Evolutionary conservation across 2,329 filamentous ascomycete species (phyloP).

Genomic region (Aaosphaeria pasadenensis): DNA sequence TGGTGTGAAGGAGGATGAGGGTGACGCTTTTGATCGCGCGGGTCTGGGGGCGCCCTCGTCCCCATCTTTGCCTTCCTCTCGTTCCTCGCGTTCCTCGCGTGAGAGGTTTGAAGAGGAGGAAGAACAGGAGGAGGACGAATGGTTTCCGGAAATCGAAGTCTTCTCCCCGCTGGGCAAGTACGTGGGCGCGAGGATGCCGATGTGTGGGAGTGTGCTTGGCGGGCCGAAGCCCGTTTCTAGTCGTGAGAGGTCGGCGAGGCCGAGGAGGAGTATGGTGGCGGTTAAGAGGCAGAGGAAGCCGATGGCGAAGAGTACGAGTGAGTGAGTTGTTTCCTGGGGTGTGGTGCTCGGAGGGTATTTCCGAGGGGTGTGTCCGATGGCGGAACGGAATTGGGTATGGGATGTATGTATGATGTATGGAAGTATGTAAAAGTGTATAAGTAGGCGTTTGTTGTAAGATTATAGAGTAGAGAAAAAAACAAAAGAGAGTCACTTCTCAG

Average conservation of each 20-base stretch:
- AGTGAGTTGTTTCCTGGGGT: neutral
- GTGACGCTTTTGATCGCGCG: constrained; percentile 9
- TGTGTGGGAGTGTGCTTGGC: constrained; percentile 66
- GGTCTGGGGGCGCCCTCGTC: neutral
- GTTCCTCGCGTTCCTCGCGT: neutral
- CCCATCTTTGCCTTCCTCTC: no score
- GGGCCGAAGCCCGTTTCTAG: constrained; percentile 53
- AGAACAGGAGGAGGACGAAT: constrained; percentile 15
- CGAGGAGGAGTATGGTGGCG: constrained; percentile 66
- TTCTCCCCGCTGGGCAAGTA: constrained; percentile 83
- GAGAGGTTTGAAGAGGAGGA: constrained; percentile 58
- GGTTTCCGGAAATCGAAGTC: constrained; percentile 74
- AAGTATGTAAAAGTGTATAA: neutral
- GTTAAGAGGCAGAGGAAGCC: constrained; percentile 33
- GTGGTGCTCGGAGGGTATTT: neutral
- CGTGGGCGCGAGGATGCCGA: constrained; percentile 62
- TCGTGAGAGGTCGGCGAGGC: constrained; percentile 54
- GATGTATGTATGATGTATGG: neutral
- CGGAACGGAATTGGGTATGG: no score
- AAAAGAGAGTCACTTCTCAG: no score
- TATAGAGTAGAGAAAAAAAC: no score
- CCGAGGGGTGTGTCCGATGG: no score
- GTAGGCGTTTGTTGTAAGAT: no score
- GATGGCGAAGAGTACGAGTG: constrained; percentile 1
- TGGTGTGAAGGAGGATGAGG: constrained; percentile 1